These are phyloP conservation scores for Orbilia brochopaga DNA, from an alignment of 2,329 filamentous ascomycete species.

Conservation along the genomic window DNA sequence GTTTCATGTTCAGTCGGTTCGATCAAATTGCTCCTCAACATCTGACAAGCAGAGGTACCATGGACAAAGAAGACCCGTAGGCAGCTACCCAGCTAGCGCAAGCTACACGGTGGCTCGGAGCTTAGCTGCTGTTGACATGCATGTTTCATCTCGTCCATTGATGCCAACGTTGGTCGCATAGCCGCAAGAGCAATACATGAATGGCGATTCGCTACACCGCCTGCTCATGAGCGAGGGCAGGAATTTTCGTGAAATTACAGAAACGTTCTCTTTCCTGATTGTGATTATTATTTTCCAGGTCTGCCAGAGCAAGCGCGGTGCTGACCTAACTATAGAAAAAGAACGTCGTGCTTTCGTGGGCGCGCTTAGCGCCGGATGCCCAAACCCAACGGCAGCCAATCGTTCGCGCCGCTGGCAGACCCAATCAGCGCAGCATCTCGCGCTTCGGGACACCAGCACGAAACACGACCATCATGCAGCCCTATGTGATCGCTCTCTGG, in stretches of 20 bases:
- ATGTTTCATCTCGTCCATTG: background rate
- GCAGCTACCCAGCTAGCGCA: background rate
- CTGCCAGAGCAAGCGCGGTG: slow-evolving; percentile 38
- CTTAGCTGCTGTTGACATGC: background rate
- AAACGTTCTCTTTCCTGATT: background rate
- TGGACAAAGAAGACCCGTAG: background rate
- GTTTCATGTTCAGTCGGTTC: slow-evolving; percentile 32
- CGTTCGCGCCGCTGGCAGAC: slow-evolving; percentile 14
- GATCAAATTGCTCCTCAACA: background rate
- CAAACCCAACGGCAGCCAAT: slow-evolving; percentile 28
- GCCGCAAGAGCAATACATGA: background rate
- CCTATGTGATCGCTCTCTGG: background rate
- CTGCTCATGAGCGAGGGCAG: background rate
- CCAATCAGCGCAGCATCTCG: slow-evolving; percentile 45
- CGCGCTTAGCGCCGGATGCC: slow-evolving; percentile 32
- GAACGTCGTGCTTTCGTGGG: slow-evolving; percentile 20
- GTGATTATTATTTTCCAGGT: slow-evolving; percentile 28
- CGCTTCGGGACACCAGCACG: slow-evolving; percentile 33
- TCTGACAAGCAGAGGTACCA: background rate
- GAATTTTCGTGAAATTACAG: background rate
- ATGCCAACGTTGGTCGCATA: background rate
- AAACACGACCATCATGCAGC: slow-evolving; percentile 41
- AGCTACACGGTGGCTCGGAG: background rate
- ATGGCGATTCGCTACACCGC: slow-evolving; percentile 24
- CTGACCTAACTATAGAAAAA: slow-evolving; percentile 44